Evolutionary conservation across 805 yeast species (phyloP), one percentile per base, ranked within the genome.

Genomic region (Ogataea trehaloabstinens): DNA sequence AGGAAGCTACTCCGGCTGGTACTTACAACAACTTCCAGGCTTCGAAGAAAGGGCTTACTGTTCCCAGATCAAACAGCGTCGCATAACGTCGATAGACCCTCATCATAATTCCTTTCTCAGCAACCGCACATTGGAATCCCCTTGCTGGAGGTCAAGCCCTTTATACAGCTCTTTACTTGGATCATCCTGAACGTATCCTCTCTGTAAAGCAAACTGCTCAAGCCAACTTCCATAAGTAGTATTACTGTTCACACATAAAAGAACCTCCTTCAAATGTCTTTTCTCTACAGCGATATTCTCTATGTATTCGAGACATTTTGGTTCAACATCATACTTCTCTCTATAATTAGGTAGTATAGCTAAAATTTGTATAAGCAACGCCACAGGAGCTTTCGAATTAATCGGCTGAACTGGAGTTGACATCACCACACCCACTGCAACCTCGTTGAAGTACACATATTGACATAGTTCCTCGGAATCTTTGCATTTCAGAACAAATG

Each of bases 351-450:
- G 67, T 43, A 87, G 62, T 5, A 88, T 91, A 2, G 38, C 37
- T 8, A 60, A 32, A 17, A 46, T 33, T 7, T 51, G 45, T 16
- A 62, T 44, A 3, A 49, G 17, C 13, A 61, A 40, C 2, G 63
- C 66, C 13, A 52, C 39, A 1, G 64, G 64, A 1, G 60, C 40
- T 21, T 56, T 67, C 4, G 68, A 67, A 32, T 70, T 66, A 11
- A 64, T 51, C 16, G 76, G 67, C 40, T 71, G 69, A 37, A 73
- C 63, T 6, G 70, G 61, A 48, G 67, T 70, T 39, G 84, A 82
- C 44, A 80, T 79, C 34, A 88, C 64, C 4, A 80, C 82, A 12
- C 93, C 96, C 4, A 88, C 91, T 6, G 95, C 88, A 5, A 85
- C 74, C 53, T 84, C 95, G 34, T 82, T 74, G 60, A 71, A 83